These are phyloP conservation scores for Psilocybe subaeruginosa DNA, from an alignment of 768 basidiomycete genomes.

Conservation along the genomic window DNA sequence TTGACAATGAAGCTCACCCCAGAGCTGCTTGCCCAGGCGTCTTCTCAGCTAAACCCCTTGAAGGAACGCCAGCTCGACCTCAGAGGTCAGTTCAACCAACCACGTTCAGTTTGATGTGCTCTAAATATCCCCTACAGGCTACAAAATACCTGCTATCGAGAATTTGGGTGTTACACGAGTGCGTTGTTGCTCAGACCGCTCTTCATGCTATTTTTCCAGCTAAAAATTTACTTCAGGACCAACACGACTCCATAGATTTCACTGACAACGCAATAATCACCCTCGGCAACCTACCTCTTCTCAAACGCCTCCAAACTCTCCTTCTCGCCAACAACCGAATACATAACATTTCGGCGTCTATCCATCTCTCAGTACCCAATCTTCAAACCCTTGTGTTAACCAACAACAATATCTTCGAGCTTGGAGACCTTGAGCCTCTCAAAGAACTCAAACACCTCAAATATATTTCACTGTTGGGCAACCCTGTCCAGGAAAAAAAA, in stretches of 20 bases:
- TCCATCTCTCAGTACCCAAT: slow-evolving; percentile 84
- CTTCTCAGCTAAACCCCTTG: slow-evolving; percentile 77
- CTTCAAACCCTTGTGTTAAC: slow-evolving; percentile 83
- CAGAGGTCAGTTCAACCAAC: slow-evolving; percentile 57
- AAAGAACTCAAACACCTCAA: slow-evolving; percentile 75
- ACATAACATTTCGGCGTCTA: slow-evolving; percentile 77
- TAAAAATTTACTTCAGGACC: slow-evolving; percentile 58
- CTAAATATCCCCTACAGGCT: slow-evolving; percentile 52
- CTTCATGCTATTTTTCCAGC: not conserved
- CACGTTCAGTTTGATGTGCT: slow-evolving; percentile 16
- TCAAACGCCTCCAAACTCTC: slow-evolving; percentile 82
- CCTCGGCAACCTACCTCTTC: slow-evolving; percentile 84
- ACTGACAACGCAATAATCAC: slow-evolving; percentile 88
- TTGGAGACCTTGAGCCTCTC: slow-evolving; percentile 85
- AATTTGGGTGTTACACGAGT: slow-evolving; percentile 93
- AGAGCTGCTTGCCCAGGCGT: slow-evolving; percentile 84
- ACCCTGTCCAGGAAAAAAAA: slow-evolving; percentile 89
- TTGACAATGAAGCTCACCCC: slow-evolving; percentile 89
- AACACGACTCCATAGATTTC: slow-evolving; percentile 92
- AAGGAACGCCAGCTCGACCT: slow-evolving; percentile 93
- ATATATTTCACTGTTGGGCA: slow-evolving; percentile 78
- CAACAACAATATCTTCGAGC: slow-evolving; percentile 78
- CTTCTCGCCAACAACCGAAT: slow-evolving; percentile 91
- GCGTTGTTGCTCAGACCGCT: slow-evolving; percentile 27
- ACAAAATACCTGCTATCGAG: slow-evolving; percentile 95